These are phyloP conservation scores for Lathyrus aphaca DNA, from an alignment of 306 rosid species.

Conservation along the genomic window DNA sequence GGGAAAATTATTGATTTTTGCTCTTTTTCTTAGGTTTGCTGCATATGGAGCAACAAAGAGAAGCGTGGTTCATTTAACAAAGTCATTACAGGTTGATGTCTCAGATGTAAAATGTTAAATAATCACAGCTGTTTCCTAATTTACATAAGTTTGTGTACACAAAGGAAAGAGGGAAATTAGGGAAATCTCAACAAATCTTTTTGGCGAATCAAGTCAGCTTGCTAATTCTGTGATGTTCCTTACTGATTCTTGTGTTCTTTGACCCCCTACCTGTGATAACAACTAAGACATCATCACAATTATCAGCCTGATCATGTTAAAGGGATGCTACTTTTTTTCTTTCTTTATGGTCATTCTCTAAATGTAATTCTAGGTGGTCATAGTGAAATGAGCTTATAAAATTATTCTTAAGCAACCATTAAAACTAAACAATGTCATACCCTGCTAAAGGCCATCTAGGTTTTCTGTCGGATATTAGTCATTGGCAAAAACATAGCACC, in stretches of 20 bases:
- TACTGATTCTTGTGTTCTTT: not conserved
- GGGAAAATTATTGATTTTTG: conserved; percentile 30
- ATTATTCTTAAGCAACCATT: not conserved
- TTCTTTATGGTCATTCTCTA: conserved; percentile 2
- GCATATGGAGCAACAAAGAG: conserved; percentile 99
- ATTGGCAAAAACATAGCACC: not conserved
- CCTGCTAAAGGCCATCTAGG: not conserved
- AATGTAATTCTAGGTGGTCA: conserved; percentile 4
- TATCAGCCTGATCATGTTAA: conserved; percentile 13
- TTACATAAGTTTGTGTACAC: not conserved
- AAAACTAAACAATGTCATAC: not conserved
- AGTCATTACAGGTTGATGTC: conserved; percentile 80
- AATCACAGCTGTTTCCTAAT: not conserved
- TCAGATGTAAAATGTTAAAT: conserved; percentile 17
- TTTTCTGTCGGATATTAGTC: not conserved
- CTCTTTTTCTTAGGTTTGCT: conserved; percentile 70
- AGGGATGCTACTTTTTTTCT: not conserved
- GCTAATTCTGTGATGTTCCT: conserved; percentile 18
- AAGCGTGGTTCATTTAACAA: conserved; percentile 94
- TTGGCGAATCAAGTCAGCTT: conserved; percentile 14
- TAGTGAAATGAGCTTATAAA: conserved; percentile 12
- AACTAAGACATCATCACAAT: not conserved
- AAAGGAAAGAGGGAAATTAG: not conserved
- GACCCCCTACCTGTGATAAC: not conserved
- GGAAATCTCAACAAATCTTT: not conserved